Percentiles rank a stretch among this genome's conserved stretches.
Conservation (phyloP, 2,329 filamentous ascomycete species). For the Diaporthe sp. region DNA sequence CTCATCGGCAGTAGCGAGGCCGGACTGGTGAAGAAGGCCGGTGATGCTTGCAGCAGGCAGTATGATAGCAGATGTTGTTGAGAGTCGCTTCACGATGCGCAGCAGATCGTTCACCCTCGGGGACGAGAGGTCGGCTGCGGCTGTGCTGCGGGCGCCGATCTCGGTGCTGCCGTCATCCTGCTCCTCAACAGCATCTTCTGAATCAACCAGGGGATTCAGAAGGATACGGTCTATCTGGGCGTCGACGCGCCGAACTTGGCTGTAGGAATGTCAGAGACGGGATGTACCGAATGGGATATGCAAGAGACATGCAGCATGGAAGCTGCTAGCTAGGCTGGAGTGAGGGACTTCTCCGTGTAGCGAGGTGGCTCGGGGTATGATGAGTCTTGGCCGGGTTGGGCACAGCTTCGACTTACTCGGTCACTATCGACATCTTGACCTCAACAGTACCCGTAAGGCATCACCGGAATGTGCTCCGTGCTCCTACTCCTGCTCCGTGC, state of each 20-base stretch:
- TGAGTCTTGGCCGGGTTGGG: constrained; percentile 22
- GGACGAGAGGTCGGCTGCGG: constrained; percentile 61
- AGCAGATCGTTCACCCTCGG: constrained; percentile 74
- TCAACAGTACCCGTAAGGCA: constrained; percentile 39
- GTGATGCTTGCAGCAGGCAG: constrained; percentile 73
- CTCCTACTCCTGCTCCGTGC: constrained; percentile 6
- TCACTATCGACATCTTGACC: constrained; percentile 59
- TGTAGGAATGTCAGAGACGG: constrained; percentile 49
- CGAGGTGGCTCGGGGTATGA: not conserved
- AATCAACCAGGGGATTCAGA: constrained; percentile 59
- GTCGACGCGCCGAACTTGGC: constrained; percentile 74
- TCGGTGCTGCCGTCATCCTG: constrained; percentile 46
- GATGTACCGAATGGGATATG: not conserved
- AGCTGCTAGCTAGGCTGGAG: not conserved
- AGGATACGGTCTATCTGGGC: constrained; percentile 76
- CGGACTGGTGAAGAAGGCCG: constrained; percentile 73
- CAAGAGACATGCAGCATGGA: not conserved
- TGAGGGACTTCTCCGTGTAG: not conserved
- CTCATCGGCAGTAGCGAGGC: constrained; percentile 62
- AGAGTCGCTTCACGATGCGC: constrained; percentile 78
- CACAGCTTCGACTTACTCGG: constrained; percentile 55
- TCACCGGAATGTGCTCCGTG: constrained; percentile 36
- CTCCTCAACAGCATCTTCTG: constrained; percentile 52
- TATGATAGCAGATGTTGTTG: constrained; percentile 75
- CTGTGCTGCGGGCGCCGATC: constrained; percentile 42